A percentile compares a stretch with the other conserved stretches of the same genome.
phyloP scores from a whole-genome alignment of 169 alveolate genomes.

The Plasmodium gallinaceum region DNA sequence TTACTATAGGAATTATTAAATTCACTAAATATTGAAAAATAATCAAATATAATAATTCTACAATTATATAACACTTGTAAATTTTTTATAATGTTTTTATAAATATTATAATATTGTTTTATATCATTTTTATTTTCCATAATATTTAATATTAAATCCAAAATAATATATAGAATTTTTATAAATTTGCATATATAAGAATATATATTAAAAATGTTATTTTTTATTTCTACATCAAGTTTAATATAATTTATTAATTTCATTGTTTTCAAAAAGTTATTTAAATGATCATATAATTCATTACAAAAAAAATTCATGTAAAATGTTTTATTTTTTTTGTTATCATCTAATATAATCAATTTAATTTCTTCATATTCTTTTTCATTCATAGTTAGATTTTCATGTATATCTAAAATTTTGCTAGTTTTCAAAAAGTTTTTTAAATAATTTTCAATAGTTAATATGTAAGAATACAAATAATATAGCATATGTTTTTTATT shows the following conservation, averaged over 20 bases:
- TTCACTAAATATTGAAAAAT: constrained; percentile 39
- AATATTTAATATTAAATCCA: constrained; percentile 33
- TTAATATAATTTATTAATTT: constrained; percentile 67
- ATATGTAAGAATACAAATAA: constrained; percentile 18
- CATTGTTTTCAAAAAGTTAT: constrained; percentile 54
- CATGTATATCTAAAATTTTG: constrained; percentile 38
- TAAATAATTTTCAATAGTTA: constrained; percentile 46
- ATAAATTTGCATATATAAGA: constrained; percentile 63
- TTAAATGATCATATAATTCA: constrained; percentile 36
- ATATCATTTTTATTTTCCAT: constrained; percentile 15
- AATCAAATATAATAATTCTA: constrained; percentile 52
- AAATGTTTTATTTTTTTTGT: constrained; percentile 3
- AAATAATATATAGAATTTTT: constrained; percentile 39
- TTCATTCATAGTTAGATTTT: background rate
- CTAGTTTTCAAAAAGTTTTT: constrained; percentile 36
- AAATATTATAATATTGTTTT: constrained; percentile 46
- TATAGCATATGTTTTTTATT: constrained; percentile 60
- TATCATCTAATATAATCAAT: background rate
- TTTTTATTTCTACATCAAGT: constrained; percentile 64
- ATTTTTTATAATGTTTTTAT: constrained; percentile 31
- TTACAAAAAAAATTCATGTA: constrained; percentile 26
- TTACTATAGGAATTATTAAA: constrained; percentile 63
- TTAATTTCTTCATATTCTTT: constrained; percentile 32
- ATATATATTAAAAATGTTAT: constrained; percentile 38
- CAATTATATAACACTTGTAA: constrained; percentile 62